Evolutionary conservation across 2,329 filamentous ascomycete species (phyloP), one percentile per base, ranked within the genome.

Genomic region (Apiospora marii): DNA sequence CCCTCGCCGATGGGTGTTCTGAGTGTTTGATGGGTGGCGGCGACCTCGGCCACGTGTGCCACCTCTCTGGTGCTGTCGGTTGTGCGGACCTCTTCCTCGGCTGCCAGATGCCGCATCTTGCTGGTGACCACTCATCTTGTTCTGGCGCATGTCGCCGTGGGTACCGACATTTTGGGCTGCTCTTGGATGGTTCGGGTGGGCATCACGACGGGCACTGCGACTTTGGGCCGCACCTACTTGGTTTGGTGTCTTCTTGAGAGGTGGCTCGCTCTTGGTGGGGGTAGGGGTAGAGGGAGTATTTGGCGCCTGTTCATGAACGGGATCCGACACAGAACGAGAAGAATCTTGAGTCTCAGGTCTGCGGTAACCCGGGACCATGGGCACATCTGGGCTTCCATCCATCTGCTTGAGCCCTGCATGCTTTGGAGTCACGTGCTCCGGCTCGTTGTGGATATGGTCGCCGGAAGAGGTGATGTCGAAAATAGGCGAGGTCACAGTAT

Each of bases 271-370:
- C 68, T 72, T 73, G 22, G 67, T 58, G 8, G 72, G 68, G 6
- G 72, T 72, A 37, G 70, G 46, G 19, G 70, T 30, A 51, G 49
- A 51, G 30, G 71, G 67, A 43, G 46, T 68, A 16, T 58, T 46
- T 46, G 67, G 37, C 7, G 49, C 6, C 22, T 53, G 71, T 24
- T 69, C 61, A 43, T 8, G 37, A 24, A 72, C 68, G 6, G 72
- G 72, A 30, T 73, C 72, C 6, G 72, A 73, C 1, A 72, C 72
- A 30, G 72, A 73, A 30, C 70, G 72, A 27, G 19, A 61, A 22
- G 58, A 16, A 8, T 70, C 70, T 24, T 68, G 67, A 14, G 70
- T 41, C 49, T 71, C 70, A 27, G 48, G 67, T 30, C 30, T 68
- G 27, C 72, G 70, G 44, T 73, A 72, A 43, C 49, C 51, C 24